These are phyloP conservation scores for Globisporangium uncinulatum DNA, from an alignment of 352 stramenopile genomes.

Conservation along the genomic window DNA sequence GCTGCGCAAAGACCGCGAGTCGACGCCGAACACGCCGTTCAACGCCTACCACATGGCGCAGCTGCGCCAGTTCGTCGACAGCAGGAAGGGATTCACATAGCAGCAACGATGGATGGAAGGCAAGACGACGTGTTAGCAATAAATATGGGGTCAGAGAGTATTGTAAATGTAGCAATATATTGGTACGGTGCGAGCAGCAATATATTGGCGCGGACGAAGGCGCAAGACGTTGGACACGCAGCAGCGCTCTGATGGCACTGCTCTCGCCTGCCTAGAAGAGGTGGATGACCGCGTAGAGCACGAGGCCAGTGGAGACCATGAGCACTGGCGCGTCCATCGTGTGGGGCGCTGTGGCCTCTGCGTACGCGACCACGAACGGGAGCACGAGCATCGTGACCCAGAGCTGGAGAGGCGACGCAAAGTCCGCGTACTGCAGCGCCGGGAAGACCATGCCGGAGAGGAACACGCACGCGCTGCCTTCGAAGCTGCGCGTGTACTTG, in stretches of 20 bases:
- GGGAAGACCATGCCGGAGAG: slow-evolving; percentile 84
- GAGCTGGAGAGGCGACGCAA: slow-evolving; percentile 59
- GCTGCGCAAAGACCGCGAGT: slow-evolving; percentile 35
- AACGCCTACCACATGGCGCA: slow-evolving; percentile 39
- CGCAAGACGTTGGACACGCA: neutral
- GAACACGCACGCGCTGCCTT: slow-evolving; percentile 52
- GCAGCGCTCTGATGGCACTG: neutral
- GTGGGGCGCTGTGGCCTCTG: slow-evolving; percentile 77
- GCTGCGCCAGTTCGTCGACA: slow-evolving; percentile 39
- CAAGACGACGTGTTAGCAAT: neutral
- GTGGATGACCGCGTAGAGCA: slow-evolving; percentile 80
- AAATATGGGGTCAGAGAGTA: no score
- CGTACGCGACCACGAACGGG: slow-evolving; percentile 76
- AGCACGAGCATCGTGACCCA: slow-evolving; percentile 79
- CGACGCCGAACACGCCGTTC: slow-evolving; percentile 24
- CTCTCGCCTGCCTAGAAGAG: slow-evolving; percentile 33
- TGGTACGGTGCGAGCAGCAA: neutral
- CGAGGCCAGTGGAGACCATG: slow-evolving; percentile 70
- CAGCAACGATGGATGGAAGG: neutral
- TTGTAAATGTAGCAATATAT: neutral
- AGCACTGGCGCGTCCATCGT: slow-evolving; percentile 86
- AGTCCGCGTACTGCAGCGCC: slow-evolving; percentile 76
- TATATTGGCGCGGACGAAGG: no score
- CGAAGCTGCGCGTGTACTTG: slow-evolving; percentile 57
- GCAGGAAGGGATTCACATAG: slow-evolving; percentile 28